phyloP scores from a whole-genome alignment of 108 stramenopile genomes.

The Cyclotella choctawhatcheeana region DNA sequence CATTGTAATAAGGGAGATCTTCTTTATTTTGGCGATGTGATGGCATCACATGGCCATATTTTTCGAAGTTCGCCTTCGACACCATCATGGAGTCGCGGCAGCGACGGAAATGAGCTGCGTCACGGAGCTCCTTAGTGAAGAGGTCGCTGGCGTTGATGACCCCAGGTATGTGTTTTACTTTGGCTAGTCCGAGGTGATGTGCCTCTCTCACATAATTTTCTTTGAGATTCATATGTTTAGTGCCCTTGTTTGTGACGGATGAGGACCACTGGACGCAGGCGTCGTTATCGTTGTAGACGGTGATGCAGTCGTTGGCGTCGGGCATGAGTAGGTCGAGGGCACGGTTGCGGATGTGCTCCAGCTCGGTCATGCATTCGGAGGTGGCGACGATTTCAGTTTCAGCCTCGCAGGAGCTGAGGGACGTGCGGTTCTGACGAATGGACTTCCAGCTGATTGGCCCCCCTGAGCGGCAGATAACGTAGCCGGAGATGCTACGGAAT shows the following conservation, averaged over 20 bases:
- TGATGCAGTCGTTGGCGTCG: background rate
- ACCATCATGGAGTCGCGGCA: background rate
- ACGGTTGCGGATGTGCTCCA: background rate
- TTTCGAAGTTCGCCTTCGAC: background rate
- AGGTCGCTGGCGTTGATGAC: background rate
- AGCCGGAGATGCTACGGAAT: background rate
- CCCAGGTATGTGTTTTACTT: background rate
- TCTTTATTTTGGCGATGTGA: too few relatives aligned
- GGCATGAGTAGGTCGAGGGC: slow-evolving; percentile 1
- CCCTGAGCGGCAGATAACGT: background rate
- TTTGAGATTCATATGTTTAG: slow-evolving; percentile 16
- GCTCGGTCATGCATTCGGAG: slow-evolving; percentile 2
- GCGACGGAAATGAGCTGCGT: background rate
- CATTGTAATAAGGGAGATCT: too few relatives aligned
- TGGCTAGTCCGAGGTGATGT: background rate
- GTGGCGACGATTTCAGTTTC: slow-evolving; percentile 11
- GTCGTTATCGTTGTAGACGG: slow-evolving; percentile 14
- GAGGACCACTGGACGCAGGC: background rate
- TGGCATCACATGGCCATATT: background rate
- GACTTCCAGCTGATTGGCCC: slow-evolving; percentile 6
- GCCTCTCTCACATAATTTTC: background rate
- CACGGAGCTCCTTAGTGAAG: background rate
- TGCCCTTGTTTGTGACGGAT: slow-evolving; percentile 19
- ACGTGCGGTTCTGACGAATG: slow-evolving; percentile 2
- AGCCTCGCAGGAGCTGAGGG: slow-evolving; percentile 12